Evolutionary conservation across 2,329 filamentous ascomycete species (phyloP), one percentile per base, ranked within the genome.

Genomic region (Onygena corvina): DNA sequence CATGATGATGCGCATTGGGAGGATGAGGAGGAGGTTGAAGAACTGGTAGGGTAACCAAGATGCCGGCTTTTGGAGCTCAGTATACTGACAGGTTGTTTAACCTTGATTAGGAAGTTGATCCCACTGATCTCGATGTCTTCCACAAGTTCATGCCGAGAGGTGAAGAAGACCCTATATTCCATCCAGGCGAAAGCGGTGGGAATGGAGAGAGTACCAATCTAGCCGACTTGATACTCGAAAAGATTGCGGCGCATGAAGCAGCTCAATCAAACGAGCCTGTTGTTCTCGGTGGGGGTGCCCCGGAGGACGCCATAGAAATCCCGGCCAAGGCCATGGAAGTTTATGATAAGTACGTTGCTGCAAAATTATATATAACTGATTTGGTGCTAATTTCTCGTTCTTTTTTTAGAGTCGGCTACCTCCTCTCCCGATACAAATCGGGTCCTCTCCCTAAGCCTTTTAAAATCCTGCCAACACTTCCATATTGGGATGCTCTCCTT

Each of bases 371-470:
- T 25, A 16, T 29, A 7, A 20, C 46, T 21, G 36, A 1, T 4
- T 30, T n/a, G 2, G 14, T 34, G 42, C 11, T 49, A 36, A 44
- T 8, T 27, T 23, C 2, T 16, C 9, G 40, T 21, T 9, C 9
- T 40, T 9, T 34, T 45, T 54, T 38, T 46, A 87, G 82, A 70
- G 82, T 94, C 58, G 90, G 89, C 53, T 74, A 89, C 57, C 83
- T 96, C 53, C 76, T 98, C 52, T 88, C 86, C 21, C 80, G 90
- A 56, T 96, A 94, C 73, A 94, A 94, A 69, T 90, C 85, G 11
- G 92, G 92, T n/a, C 90, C 90, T 57, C 76, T 98, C 27, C 92
- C 92, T 16, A 98, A 98, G 68, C 90, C 90, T 0, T 94, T 98
- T 76, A 96, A 96, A 69, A 88, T 96, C 56, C 76, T 98, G 6